Evolutionary conservation across 495 filamentous ascomycete species (phyloP).

Genomic region (Penicillium subrubescens): DNA sequence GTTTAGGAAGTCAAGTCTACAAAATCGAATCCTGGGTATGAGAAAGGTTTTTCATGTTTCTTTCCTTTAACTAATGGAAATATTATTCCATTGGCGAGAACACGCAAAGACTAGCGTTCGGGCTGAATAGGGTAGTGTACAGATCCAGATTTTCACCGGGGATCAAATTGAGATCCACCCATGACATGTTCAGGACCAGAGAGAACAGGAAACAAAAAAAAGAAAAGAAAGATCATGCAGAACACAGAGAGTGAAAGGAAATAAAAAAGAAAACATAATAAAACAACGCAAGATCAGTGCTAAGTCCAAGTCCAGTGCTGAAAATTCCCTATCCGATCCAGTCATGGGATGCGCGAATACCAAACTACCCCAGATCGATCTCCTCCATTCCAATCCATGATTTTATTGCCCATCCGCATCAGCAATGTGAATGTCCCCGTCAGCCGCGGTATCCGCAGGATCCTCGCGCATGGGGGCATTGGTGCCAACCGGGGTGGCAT

Average conservation of each 20-base stretch:
- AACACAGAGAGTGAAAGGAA: slow-evolving; percentile 8
- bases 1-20: background rate
- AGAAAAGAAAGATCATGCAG: slow-evolving; percentile 8
- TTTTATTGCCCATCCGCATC: slow-evolving; percentile 32
- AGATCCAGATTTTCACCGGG: background rate
- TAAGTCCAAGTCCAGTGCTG: background rate
- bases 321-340: background rate
- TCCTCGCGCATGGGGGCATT: slow-evolving; percentile 28
- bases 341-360: background rate
- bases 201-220: background rate
- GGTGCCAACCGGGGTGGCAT: slow-evolving; percentile 43
- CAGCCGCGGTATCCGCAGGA: slow-evolving; percentile 9
- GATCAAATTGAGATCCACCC: background rate
- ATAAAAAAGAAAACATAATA: slow-evolving; percentile 3
- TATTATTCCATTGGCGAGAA: background rate
- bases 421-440: slow-evolving; percentile 37
- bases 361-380: background rate
- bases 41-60: background rate
- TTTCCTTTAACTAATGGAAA: background rate
- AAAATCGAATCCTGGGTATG: background rate
- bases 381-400: background rate
- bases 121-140: slow-evolving; percentile 17
- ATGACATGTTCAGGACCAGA: background rate
- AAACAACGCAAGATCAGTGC: slow-evolving; percentile 4
- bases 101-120: slow-evolving; percentile 1